Percentiles rank a stretch among this genome's conserved stretches.
phyloP scores from a whole-genome alignment of 805 yeast genomes.

The Lipomyces yamanashiensis region DNA sequence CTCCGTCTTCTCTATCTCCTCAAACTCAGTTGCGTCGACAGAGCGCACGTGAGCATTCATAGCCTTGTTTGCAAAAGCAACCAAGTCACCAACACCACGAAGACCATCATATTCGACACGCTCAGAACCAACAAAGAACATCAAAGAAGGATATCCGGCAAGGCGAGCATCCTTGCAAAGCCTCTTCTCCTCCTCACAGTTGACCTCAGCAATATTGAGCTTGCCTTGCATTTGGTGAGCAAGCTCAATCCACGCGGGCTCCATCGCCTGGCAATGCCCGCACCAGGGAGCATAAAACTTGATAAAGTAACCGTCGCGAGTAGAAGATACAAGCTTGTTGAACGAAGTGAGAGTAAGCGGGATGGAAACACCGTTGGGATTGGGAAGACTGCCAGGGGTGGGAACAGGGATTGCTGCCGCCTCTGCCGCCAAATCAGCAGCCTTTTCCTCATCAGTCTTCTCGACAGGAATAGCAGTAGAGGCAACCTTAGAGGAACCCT shows the following conservation, averaged over 20 bases:
- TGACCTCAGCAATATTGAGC: slow-evolving; percentile 49
- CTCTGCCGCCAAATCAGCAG: slow-evolving; percentile 20
- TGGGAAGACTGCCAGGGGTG: slow-evolving; percentile 32
- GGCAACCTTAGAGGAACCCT: background rate
- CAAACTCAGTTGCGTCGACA: slow-evolving; percentile 39
- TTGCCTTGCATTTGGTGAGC: slow-evolving; percentile 43
- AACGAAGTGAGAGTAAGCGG: slow-evolving; percentile 42
- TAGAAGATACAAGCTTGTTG: slow-evolving; percentile 39
- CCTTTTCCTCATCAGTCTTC: slow-evolving; percentile 19
- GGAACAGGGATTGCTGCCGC: slow-evolving; percentile 16
- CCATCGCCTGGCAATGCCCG: slow-evolving; percentile 47
- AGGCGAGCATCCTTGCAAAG: slow-evolving; percentile 46
- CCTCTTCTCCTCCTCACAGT: slow-evolving; percentile 45
- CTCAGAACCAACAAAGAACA: slow-evolving; percentile 41
- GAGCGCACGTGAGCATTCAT: slow-evolving; percentile 42
- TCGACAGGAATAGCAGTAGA: slow-evolving; percentile 3
- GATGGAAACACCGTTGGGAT: slow-evolving; percentile 46
- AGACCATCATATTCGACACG: slow-evolving; percentile 43
- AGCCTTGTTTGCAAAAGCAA: slow-evolving; percentile 44
- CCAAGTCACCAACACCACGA: slow-evolving; percentile 44
- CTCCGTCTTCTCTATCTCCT: slow-evolving; percentile 39
- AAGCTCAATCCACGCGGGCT: slow-evolving; percentile 46
- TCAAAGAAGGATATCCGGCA: slow-evolving; percentile 40
- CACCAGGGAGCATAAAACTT: slow-evolving; percentile 50
- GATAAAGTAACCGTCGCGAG: slow-evolving; percentile 48